Evolutionary conservation across 202 grass and related monocot species (phyloP).

Genomic region (Setaria italica): DNA sequence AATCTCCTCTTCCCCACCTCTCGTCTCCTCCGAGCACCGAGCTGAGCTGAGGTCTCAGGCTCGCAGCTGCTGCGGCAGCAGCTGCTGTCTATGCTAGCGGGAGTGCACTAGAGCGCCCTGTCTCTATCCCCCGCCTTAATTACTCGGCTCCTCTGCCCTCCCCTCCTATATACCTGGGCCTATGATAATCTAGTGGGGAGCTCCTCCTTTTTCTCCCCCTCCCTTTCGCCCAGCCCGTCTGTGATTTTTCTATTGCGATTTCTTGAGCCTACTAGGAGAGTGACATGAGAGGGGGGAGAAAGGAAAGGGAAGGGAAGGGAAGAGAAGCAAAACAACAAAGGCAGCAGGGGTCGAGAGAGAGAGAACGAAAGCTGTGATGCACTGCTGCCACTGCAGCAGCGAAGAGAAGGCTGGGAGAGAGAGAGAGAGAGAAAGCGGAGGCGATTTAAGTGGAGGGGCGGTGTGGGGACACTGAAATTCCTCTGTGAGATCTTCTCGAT

Average conservation of each 20-base stretch:
- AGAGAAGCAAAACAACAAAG: no score
- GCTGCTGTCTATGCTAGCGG: background rate
- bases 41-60: background rate
- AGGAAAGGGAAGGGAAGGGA: background rate
- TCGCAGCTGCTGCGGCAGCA: background rate
- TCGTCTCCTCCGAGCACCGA: no score
- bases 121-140: slow-evolving; percentile 44
- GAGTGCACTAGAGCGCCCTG: slow-evolving; percentile 48
- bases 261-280: background rate
- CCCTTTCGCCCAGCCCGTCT: no score
- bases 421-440: background rate
- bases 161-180: slow-evolving; percentile 14
- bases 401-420: background rate
- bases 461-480: slow-evolving; percentile 96
- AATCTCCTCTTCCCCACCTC: background rate
- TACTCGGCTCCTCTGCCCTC: background rate
- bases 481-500: slow-evolving; percentile 76
- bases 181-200: background rate
- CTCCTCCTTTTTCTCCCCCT: no score
- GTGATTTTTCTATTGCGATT: slow-evolving; percentile 14
- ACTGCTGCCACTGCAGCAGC: no score
- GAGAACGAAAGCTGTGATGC: background rate
- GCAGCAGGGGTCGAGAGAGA: background rate
- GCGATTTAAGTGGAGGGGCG: slow-evolving; percentile 4
- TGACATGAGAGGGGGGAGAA: background rate